phyloP scores from a whole-genome alignment of 2,329 filamentous ascomycete genomes.

The Endoconidiophora polonica region DNA sequence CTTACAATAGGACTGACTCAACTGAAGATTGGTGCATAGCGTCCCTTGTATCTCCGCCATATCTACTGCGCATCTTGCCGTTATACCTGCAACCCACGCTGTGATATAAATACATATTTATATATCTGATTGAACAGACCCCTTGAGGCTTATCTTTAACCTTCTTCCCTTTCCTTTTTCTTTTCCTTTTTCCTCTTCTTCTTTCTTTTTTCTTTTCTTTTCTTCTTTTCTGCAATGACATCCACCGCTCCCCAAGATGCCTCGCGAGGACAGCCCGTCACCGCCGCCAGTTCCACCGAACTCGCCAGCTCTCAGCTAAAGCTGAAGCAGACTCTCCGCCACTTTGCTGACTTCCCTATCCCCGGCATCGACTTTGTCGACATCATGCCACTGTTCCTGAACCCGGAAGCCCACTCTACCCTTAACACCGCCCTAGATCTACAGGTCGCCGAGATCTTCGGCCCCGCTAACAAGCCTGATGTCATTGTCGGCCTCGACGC shows the following conservation, averaged over 20 bases:
- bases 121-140: too few relatives aligned
- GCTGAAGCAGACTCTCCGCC: constrained; percentile 57
- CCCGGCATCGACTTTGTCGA: constrained; percentile 93
- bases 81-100: too few relatives aligned
- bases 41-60: too few relatives aligned
- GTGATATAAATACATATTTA: too few relatives aligned
- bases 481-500: constrained; percentile 88
- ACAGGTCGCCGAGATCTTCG: constrained; percentile 50
- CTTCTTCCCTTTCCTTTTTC: constrained; percentile 2
- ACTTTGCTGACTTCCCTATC: constrained; percentile 82
- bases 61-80: too few relatives aligned
- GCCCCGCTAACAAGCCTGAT: constrained; percentile 48
- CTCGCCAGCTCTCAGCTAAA: constrained; percentile 52
- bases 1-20: too few relatives aligned
- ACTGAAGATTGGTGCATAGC: too few relatives aligned
- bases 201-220: constrained; percentile 13
- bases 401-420: constrained; percentile 53
- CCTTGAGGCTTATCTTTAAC: constrained; percentile 3
- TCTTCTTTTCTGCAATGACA: constrained; percentile 17
- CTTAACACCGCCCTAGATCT: constrained; percentile 76
- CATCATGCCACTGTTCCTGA: constrained; percentile 88
- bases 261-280: constrained; percentile 46
- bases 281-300: constrained; percentile 45
- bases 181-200: not conserved
- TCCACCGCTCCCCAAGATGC: constrained; percentile 32